Conservation (phyloP, 1,284 basidiomycete genomes). For the Agaricales sp. region DNA sequence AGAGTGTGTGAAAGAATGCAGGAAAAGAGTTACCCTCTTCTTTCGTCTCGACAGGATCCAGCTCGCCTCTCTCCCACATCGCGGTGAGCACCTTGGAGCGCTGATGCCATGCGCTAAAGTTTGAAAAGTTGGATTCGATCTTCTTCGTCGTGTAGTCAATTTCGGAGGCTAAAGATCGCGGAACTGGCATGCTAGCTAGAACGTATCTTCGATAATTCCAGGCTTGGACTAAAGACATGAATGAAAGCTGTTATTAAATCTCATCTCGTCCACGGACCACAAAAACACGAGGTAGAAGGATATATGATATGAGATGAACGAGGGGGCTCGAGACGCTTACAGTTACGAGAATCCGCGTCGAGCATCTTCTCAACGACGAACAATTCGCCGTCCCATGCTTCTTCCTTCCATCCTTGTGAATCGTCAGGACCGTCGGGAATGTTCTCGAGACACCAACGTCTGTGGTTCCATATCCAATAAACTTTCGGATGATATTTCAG, state of each 20-base stretch:
- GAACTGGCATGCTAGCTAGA: conserved; percentile 55
- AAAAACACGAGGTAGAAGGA: too few relatives aligned
- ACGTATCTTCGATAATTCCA: conserved; percentile 90
- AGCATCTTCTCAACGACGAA: conserved; percentile 85
- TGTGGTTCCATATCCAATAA: conserved; percentile 96
- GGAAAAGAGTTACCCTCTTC: conserved; percentile 47
- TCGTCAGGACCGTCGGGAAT: conserved; percentile 64
- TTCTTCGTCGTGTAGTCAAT: conserved; percentile 80
- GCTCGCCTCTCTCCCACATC: conserved; percentile 52
- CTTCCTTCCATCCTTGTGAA: conserved; percentile 55
- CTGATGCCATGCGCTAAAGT: conserved; percentile 99
- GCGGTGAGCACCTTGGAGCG: conserved; percentile 74
- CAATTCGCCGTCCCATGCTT: conserved; percentile 77
- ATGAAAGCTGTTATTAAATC: too few relatives aligned
- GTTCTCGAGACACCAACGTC: conserved; percentile 84
- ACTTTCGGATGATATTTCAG: conserved; percentile 85
- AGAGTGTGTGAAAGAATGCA: conserved; percentile 1
- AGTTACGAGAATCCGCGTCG: conserved; percentile 82
- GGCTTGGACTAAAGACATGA: conserved; percentile 61
- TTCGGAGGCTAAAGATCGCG: conserved; percentile 46
- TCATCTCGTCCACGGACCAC: too few relatives aligned
- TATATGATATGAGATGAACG: not conserved
- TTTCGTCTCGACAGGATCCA: conserved; percentile 41
- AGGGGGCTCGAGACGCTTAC: conserved; percentile 43
- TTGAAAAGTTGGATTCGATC: conserved; percentile 92